These are phyloP conservation scores for Celoporthe dispersa DNA, from an alignment of 2,329 filamentous ascomycete species.

Conservation along the genomic window DNA sequence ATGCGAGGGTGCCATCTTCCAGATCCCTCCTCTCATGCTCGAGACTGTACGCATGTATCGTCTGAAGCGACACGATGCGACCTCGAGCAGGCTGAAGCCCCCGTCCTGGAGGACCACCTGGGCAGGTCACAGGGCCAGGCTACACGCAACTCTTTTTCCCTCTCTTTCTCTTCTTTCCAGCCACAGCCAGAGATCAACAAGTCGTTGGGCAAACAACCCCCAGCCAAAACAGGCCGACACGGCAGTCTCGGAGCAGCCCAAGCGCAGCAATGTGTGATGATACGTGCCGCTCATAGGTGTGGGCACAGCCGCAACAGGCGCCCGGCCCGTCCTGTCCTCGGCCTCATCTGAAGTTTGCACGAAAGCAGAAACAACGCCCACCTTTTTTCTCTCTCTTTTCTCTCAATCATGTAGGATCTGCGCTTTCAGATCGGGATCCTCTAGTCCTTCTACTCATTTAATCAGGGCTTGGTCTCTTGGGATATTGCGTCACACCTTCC, in stretches of 20 bases:
- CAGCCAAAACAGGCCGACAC: background rate
- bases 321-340: background rate
- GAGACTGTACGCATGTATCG: background rate
- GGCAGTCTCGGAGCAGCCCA: background rate
- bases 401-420: background rate
- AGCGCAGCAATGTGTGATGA: background rate
- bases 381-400: background rate
- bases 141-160: background rate
- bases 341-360: background rate
- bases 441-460: background rate
- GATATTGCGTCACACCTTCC: constrained; percentile 20
- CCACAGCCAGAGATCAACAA: background rate
- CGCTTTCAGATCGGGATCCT: background rate
- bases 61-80: background rate
- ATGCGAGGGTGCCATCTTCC: background rate
- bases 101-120: background rate
- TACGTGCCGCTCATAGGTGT: background rate
- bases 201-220: background rate
- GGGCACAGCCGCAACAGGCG: background rate
- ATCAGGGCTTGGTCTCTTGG: background rate
- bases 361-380: background rate
- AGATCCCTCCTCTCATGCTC: background rate
- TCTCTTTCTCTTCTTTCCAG: background rate
- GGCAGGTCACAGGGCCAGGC: background rate
- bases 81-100: background rate